phyloP scores from a whole-genome alignment of 2,329 filamentous ascomycete species.

The Sporothrix curviconia region DNA sequence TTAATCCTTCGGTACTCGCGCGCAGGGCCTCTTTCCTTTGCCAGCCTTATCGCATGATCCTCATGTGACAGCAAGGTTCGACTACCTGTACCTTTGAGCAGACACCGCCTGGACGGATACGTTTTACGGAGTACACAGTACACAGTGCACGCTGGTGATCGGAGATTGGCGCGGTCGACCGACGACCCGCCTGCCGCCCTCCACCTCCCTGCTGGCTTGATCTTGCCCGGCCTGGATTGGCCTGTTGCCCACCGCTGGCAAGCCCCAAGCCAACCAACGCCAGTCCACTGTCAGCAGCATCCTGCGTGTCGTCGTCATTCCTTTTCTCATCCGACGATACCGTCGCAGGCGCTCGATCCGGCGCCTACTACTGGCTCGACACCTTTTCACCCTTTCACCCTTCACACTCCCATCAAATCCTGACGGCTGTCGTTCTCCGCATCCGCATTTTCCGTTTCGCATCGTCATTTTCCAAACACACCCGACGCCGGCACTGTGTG shows the following conservation, averaged over 20 bases:
- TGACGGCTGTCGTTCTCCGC: no score
- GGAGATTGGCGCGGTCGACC: background rate
- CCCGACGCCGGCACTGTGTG: no score
- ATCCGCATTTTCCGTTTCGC: background rate
- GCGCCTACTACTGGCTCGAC: no score
- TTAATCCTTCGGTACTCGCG: no score
- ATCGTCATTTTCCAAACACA: background rate
- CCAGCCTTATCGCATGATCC: conserved; percentile 10
- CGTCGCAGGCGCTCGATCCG: background rate
- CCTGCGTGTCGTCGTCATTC: conserved; percentile 14
- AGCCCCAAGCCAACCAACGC: background rate
- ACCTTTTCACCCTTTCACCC: background rate
- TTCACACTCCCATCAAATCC: background rate
- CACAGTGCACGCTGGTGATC: conserved; percentile 5
- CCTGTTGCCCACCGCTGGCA: background rate
- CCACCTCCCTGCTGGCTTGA: no score
- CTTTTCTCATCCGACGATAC: conserved; percentile 6
- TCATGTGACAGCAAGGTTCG: conserved; percentile 18
- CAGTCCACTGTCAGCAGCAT: conserved; percentile 10
- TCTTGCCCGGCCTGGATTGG: background rate
- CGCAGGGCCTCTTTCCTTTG: no score
- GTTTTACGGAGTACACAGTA: no score
- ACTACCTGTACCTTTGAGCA: no score
- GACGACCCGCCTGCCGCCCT: background rate
- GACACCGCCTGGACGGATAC: no score